These are phyloP conservation scores for Kingdonia uniflora DNA, from an alignment of 164 flowering plant genomes.

Conservation along the genomic window DNA sequence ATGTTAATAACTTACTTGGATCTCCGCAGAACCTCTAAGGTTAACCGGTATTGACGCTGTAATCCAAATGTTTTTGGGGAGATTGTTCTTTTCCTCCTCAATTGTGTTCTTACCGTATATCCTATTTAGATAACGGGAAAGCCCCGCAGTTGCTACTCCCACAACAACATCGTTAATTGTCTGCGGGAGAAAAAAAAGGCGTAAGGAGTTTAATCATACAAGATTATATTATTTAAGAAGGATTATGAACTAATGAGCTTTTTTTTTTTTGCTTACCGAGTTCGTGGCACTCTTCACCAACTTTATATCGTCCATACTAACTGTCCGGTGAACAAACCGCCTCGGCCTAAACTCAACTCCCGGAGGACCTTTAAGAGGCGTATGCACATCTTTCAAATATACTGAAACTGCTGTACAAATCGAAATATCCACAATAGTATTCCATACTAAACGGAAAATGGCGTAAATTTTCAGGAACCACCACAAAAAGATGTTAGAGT, in stretches of 20 bases:
- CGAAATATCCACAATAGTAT: not conserved
- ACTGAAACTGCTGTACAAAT: not conserved
- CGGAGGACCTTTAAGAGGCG: not conserved
- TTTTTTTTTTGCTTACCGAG: slow-evolving; percentile 1
- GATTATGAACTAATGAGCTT: too few species aligned
- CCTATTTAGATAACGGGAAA: slow-evolving; percentile 2
- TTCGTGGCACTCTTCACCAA: slow-evolving; percentile 2
- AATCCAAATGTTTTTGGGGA: not conserved
- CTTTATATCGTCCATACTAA: not conserved
- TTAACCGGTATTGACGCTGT: not conserved
- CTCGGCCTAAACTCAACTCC: not conserved
- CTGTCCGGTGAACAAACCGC: not conserved
- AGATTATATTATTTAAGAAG: too few species aligned
- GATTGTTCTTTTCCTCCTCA: not conserved
- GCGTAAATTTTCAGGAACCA: not conserved
- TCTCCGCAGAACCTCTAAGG: not conserved
- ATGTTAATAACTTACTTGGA: not conserved
- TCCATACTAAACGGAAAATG: not conserved
- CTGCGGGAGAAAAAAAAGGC: not conserved
- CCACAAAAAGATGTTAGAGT: not conserved
- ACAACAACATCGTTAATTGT: not conserved
- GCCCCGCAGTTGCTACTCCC: not conserved
- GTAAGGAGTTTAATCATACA: too few species aligned
- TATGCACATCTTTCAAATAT: not conserved
- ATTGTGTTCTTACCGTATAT: not conserved